These are phyloP conservation scores for Brassica hybrid DNA, from an alignment of 441 rosid species.

Conservation along the genomic window DNA sequence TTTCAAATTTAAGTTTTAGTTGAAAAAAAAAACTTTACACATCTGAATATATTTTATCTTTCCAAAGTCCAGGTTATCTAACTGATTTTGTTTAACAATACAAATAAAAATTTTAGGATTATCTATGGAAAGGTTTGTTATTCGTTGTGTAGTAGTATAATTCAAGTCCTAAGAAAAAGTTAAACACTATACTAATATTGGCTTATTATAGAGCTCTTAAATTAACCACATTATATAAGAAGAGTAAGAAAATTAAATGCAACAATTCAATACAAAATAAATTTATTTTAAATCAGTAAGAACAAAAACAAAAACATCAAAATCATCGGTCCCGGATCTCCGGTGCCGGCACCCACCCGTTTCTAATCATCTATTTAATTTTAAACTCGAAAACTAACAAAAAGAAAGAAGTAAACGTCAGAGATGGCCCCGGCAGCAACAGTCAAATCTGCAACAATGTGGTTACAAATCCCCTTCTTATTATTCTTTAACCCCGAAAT, in stretches of 20 bases:
- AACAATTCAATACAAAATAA: neutral
- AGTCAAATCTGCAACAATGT: conserved; percentile 34
- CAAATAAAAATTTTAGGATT: neutral
- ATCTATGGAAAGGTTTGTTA: neutral
- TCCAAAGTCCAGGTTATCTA: neutral
- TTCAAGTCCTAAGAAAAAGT: neutral
- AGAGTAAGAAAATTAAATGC: neutral
- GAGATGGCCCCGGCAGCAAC: conserved; percentile 34
- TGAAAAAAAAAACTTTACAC: neutral
- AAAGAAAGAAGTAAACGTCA: conserved; percentile 24
- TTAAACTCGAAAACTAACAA: conserved; percentile 21
- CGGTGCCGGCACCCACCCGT: conserved; percentile 8
- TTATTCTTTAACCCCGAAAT: conserved; percentile 27
- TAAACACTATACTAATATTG: conserved; percentile 1
- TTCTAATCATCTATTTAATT: neutral
- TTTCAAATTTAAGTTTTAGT: neutral
- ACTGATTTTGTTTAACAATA: neutral
- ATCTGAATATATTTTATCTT: neutral
- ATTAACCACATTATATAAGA: neutral
- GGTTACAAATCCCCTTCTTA: conserved; percentile 15
- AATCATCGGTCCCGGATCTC: conserved; percentile 2
- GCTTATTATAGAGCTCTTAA: neutral
- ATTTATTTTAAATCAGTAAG: neutral
- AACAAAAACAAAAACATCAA: neutral
- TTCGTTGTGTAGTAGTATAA: neutral